Base-by-base conservation (phyloP, 2,329 filamentous ascomycete genomes). In the Xylariaceae sp. region DNA sequence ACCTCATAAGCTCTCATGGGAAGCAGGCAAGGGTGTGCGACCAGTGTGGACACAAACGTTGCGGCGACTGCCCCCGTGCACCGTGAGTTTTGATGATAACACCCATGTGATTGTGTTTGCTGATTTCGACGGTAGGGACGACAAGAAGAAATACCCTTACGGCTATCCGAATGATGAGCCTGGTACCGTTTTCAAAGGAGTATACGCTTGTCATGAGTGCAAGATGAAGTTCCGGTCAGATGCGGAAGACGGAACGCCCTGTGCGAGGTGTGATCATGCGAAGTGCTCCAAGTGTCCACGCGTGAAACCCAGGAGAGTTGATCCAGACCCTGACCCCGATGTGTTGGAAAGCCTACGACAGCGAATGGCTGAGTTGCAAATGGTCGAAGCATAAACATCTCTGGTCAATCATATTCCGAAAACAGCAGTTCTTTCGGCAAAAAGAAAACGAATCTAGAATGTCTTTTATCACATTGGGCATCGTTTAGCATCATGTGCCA, bases 51-150 rank as follows among this genome's bases (percentile, higher is more conserved):
- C 90, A 95, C 64, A 64, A 75, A 41, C 82, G 88, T 43, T 95
- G 89, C 71, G 87, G 82, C 32, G 85, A 85, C 61, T 94, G 89
- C 64, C 88, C 87, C 22, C 76, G 88, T 56, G 83, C 89, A 59
- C 88, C 88, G 76, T 89, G 78, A 64, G 85, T 82, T 42, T 29
- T 33, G 20, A 47, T 10, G 16, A 22, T 21, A 20, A 8, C 5
- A 7, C 7, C 10, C 16, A 4, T 42, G 44, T 44, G 14, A 48
- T 27, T 21, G 12, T 17, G 38, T 37, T n/a, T 40, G 16, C 52
- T 55, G 44, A 53, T 34, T 16, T 6, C 6, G 56, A 33, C 53
- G 55, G 52, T 57, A 84, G 80, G 39, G 71, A 82, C 49, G 86
- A 85, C 67, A 80, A 77, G 58, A 74, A 79, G 58, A 85, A 84